Percentiles rank a stretch among this genome's conserved stretches.
These are phyloP conservation scores for Eimeria falciformis DNA, from an alignment of 169 alveolate genomes.

Conservation along the genomic window DNA sequence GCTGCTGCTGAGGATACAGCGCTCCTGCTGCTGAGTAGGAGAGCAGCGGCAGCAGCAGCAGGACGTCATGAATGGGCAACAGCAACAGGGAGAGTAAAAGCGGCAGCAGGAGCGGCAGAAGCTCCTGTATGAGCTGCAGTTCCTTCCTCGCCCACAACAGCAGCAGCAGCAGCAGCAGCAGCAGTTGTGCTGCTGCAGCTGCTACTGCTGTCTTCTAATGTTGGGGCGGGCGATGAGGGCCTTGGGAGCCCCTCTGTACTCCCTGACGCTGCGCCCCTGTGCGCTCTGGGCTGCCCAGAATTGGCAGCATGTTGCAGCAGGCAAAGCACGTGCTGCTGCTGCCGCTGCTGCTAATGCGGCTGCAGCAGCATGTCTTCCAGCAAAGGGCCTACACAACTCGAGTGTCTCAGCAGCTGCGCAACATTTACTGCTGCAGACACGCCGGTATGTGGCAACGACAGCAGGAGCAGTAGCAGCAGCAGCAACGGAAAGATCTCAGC, in stretches of 20 bases:
- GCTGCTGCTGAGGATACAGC: slow-evolving; percentile 19
- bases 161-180: slow-evolving; percentile 56
- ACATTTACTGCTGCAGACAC: neutral
- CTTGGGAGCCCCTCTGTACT: too few relatives aligned
- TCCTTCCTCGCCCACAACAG: neutral
- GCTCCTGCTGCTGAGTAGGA: neutral
- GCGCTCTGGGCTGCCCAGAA: neutral
- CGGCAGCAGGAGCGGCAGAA: slow-evolving; percentile 4
- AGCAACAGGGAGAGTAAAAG: slow-evolving; percentile 1
- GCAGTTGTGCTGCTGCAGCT: too few relatives aligned
- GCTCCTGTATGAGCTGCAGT: slow-evolving; percentile 29
- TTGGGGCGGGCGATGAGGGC: too few relatives aligned
- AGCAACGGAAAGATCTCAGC: slow-evolving; percentile 2
- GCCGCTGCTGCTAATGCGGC: slow-evolving; percentile 14
- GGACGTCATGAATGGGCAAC: too few relatives aligned
- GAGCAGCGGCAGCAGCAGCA: neutral
- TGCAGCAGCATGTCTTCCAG: neutral
- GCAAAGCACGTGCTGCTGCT: neutral
- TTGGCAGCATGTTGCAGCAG: neutral
- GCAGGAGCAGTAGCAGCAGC: slow-evolving; percentile 56
- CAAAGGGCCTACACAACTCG: too few relatives aligned
- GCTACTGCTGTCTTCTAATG: too few relatives aligned
- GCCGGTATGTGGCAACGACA: neutral
- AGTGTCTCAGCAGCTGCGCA: neutral
- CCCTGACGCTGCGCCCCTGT: too few relatives aligned